Percentiles rank a stretch among this genome's conserved stretches.
Conservation (phyloP, 805 yeast genomes). For the Candida succiphila region DNA sequence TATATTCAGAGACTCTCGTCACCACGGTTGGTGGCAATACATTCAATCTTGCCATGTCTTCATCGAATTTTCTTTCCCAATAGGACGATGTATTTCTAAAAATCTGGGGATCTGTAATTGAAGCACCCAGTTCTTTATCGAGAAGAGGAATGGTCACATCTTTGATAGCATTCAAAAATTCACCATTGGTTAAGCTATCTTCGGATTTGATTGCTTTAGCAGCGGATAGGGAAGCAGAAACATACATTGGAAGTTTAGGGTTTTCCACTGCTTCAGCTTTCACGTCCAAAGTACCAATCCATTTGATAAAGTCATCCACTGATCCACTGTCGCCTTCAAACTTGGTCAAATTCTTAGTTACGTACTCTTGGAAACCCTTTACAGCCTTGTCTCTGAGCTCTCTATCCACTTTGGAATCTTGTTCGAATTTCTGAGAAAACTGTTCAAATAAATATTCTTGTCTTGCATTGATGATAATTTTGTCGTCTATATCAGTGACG, state of each 20-base stretch:
- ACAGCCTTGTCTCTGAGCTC: slow-evolving; percentile 30
- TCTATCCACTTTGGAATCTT: slow-evolving; percentile 18
- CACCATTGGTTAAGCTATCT: slow-evolving; percentile 15
- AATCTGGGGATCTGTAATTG: slow-evolving; percentile 75
- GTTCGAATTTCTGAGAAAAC: slow-evolving; percentile 27
- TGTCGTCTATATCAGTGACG: slow-evolving; percentile 98
- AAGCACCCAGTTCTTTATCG: slow-evolving; percentile 63
- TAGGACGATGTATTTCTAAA: slow-evolving; percentile 75
- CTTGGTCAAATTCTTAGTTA: slow-evolving; percentile 44
- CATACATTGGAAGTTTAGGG: slow-evolving; percentile 86
- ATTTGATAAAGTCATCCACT: slow-evolving; percentile 29
- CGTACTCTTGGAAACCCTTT: slow-evolving; percentile 37
- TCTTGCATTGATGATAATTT: slow-evolving; percentile 90
- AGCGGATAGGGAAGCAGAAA: slow-evolving; percentile 51
- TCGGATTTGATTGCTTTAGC: slow-evolving; percentile 29
- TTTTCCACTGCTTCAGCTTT: slow-evolving; percentile 39
- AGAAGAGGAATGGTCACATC: slow-evolving; percentile 68
- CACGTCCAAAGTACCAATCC: slow-evolving; percentile 43
- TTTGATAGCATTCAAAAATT: slow-evolving; percentile 44
- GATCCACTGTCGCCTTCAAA: slow-evolving; percentile 15
- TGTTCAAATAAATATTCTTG: slow-evolving; percentile 73
- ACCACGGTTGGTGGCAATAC: slow-evolving; percentile 79
- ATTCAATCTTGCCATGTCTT: slow-evolving; percentile 78
- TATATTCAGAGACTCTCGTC: slow-evolving; percentile 91
- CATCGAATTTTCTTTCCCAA: slow-evolving; percentile 82